phyloP scores from a whole-genome alignment of 177 flowering plant species.

The Viscum album region DNA sequence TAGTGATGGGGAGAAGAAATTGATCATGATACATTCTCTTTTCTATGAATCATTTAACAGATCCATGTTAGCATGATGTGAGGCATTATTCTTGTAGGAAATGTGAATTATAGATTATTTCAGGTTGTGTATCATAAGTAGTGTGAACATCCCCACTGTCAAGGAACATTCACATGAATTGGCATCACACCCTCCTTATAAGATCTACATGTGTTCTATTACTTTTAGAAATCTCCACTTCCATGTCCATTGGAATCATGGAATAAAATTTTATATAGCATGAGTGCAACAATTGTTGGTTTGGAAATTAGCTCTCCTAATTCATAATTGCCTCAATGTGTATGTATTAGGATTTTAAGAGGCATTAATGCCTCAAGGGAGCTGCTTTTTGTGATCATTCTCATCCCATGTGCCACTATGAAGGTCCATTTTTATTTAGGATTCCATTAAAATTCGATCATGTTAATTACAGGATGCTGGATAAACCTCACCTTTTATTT shows the following conservation, averaged over 20 bases:
- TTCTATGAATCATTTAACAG: no score
- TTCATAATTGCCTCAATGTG: conserved; percentile 32
- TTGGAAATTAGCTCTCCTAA: conserved; percentile 46
- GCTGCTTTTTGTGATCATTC: conserved; percentile 44
- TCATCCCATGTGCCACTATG: no score
- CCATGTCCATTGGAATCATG: no score
- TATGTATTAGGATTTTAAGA: no score
- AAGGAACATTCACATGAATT: conserved; percentile 76
- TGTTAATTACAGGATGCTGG: no score
- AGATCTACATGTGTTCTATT: conserved; percentile 53
- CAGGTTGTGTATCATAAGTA: conserved; percentile 65
- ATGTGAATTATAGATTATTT: conserved; percentile 64
- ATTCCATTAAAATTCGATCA: no score
- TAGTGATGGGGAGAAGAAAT: no score
- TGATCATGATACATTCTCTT: no score
- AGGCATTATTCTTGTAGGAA: conserved; percentile 61
- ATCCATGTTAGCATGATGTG: no score
- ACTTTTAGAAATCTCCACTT: conserved; percentile 64
- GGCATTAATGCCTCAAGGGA: conserved; percentile 53
- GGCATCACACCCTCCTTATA: conserved; percentile 77
- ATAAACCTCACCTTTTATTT: no score
- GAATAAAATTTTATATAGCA: conserved; percentile 54
- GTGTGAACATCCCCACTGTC: conserved; percentile 35
- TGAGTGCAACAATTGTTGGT: conserved; percentile 86
- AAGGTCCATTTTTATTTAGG: no score